Evolutionary conservation across 2,329 filamentous ascomycete genomes (phyloP).

Genomic region (Monosporascus ibericus): DNA sequence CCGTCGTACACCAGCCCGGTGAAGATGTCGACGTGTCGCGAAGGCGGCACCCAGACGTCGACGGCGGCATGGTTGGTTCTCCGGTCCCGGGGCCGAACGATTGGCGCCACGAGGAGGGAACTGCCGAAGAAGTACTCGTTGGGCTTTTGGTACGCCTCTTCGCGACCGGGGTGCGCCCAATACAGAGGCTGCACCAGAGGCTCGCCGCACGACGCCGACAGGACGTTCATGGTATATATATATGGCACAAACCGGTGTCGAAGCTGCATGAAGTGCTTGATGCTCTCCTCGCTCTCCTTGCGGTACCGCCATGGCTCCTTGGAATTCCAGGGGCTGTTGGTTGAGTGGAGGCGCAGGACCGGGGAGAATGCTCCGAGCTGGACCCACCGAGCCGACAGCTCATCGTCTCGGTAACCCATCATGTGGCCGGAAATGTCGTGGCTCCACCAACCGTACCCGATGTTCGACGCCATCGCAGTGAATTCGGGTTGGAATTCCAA

Average conservation of each 20-base stretch:
- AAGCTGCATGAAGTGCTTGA: conserved; percentile 44
- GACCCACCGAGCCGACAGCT: conserved; percentile 54
- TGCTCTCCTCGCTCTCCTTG: conserved; percentile 36
- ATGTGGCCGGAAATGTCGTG: conserved; percentile 64
- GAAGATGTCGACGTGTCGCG: conserved; percentile 52
- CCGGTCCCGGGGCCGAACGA: conserved; percentile 43
- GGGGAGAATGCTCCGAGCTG: conserved; percentile 57
- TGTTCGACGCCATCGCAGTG: conserved; percentile 59
- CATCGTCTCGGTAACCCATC: conserved; percentile 48
- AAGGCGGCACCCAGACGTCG: conserved; percentile 51
- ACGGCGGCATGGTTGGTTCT: conserved; percentile 40
- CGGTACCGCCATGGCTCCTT: conserved; percentile 58
- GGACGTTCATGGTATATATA: conserved; percentile 51
- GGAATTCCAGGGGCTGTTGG: conserved; percentile 49
- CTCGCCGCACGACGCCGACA: conserved; percentile 35
- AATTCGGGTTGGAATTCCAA: conserved; percentile 61
- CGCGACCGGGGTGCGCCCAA: conserved; percentile 47
- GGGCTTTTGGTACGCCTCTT: conserved; percentile 48
- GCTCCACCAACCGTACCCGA: conserved; percentile 64
- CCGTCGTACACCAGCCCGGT: conserved; percentile 52
- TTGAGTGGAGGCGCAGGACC: conserved; percentile 55
- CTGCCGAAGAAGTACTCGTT: conserved; percentile 57
- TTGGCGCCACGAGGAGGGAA: conserved; percentile 49
- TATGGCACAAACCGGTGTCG: conserved; percentile 56
- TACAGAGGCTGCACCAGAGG: conserved; percentile 58